Evolutionary conservation across 2,329 filamentous ascomycete species (phyloP).

Genomic region (Fusarium burgessii): DNA sequence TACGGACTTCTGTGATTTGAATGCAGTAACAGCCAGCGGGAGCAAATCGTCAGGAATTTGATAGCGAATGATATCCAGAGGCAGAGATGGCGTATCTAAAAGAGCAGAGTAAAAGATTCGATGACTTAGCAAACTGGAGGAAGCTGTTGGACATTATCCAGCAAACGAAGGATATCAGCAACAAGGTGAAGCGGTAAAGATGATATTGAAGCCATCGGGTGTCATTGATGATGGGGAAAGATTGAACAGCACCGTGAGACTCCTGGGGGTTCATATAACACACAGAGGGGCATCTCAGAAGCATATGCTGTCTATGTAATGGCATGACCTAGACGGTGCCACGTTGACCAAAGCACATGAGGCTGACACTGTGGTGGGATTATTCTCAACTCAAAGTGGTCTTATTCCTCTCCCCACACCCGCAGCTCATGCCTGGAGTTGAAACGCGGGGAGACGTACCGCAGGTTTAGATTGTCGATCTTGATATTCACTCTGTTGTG

Average conservation of each 20-base stretch:
- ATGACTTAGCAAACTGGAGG: conserved; percentile 38
- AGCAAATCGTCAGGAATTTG: conserved; percentile 34
- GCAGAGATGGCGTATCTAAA: conserved; percentile 35
- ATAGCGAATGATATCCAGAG: conserved; percentile 33
- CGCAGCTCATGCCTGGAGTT: conserved; percentile 16
- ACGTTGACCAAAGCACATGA: conserved; percentile 29
- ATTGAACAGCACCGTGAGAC: not conserved
- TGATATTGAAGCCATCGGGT: conserved; percentile 34
- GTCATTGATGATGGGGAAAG: not conserved
- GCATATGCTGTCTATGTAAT: conserved; percentile 2
- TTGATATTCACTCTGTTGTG: conserved; percentile 5
- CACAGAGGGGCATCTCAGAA: conserved; percentile 4
- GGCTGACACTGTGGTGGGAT: conserved; percentile 26
- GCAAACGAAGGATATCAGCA: conserved; percentile 37
- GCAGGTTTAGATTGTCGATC: not conserved
- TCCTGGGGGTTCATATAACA: not conserved
- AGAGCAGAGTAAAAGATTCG: conserved; percentile 40
- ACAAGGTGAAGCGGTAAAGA: conserved; percentile 42
- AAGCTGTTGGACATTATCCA: conserved; percentile 33
- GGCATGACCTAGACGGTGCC: conserved; percentile 31
- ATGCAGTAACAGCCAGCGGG: conserved; percentile 31
- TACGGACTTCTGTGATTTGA: conserved; percentile 25
- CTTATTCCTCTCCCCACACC: conserved; percentile 43
- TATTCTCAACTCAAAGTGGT: conserved; percentile 26
- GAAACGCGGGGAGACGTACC: conserved; percentile 11